Base-by-base conservation (phyloP, 257 asterid species). In the Parsonsia alboflavescens region DNA sequence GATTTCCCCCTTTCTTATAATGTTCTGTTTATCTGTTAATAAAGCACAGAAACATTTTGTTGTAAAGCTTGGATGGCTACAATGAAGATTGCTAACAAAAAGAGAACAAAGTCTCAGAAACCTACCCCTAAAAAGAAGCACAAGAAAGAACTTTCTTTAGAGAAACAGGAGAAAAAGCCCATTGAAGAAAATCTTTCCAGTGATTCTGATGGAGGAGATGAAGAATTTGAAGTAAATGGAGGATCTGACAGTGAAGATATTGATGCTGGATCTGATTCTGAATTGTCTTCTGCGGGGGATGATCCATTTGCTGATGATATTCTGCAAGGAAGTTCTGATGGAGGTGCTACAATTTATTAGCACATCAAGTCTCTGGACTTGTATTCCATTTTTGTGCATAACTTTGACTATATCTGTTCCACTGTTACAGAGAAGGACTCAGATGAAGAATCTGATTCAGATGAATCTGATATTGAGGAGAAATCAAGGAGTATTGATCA, bases 271-370 rank as follows among this genome's bases (percentile, higher is more conserved):
- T 83, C 96, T 36, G 89, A 83, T 70, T 91, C 93, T 62, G 96
- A 88, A 4, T 79, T 91, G 79, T 91, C 93, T 5, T 87, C 96
- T 8, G 91, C 79, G n/a, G 90, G 88, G 26, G 97, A 93, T 76
- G 97, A 91, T 74, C 88, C 93, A 1, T 84, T 88, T 72, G 91
- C 94, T 30, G 79, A 73, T 52, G 96, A 93, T 76, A 86, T 93
- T 79, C 89, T 93, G 66, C 82, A 77, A 75, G 91, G 86, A 59
- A 80, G 82, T 85, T 89, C 80, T 30, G 95, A 86, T 79, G 93
- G 77, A 85, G 98, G 93, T 92, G 76, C 68, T 52, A 45, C 69
- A 52, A 52, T 73, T 45, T 77, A 46, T 70, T 44, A 22, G 75
- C 54, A 39, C n/a, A 44, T 59, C 78, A 67, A 28, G 21, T 26